Percentiles rank a stretch among this genome's conserved stretches.
phyloP scores from a whole-genome alignment of 2,329 filamentous ascomycete species.

The Simplicillium sp. region DNA sequence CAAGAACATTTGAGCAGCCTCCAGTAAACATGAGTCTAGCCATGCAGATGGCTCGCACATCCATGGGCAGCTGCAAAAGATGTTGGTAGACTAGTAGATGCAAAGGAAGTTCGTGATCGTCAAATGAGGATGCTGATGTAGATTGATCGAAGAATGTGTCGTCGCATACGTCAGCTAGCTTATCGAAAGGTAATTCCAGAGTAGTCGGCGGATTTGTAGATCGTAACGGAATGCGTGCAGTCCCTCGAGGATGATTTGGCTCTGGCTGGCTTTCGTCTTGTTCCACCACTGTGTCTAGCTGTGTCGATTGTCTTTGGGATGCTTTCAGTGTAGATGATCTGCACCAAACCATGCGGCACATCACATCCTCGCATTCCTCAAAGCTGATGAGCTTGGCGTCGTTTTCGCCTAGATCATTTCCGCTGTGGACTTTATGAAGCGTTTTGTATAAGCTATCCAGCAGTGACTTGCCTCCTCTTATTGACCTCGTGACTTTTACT shows the following conservation, averaged over 20 bases:
- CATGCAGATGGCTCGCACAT: conserved; percentile 79
- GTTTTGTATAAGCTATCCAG: conserved; percentile 59
- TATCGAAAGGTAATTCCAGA: conserved; percentile 58
- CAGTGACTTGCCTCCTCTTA: conserved; percentile 65
- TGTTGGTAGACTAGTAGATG: conserved; percentile 68
- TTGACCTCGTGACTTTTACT: conserved; percentile 58
- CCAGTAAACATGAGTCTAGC: conserved; percentile 81
- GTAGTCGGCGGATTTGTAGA: conserved; percentile 41
- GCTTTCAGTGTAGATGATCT: conserved; percentile 20
- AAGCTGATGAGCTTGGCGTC: conserved; percentile 45
- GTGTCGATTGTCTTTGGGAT: conserved; percentile 26
- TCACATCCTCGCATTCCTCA: conserved; percentile 72
- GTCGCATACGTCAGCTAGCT: conserved; percentile 67
- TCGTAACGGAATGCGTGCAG: conserved; percentile 29
- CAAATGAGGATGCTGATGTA: conserved; percentile 47
- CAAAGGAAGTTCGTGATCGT: conserved; percentile 79
- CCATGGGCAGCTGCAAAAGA: conserved; percentile 66
- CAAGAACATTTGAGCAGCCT: conserved; percentile 68
- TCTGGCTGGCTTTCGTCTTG: conserved; percentile 42
- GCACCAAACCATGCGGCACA: conserved; percentile 73
- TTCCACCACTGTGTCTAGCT: conserved; percentile 41
- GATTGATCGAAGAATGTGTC: conserved; percentile 58
- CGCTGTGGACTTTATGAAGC: conserved; percentile 29
- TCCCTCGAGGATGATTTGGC: conserved; percentile 10
- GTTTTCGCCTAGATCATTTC: conserved; percentile 18